Conservation (phyloP, 2,329 filamentous ascomycete genomes). For the Cercospora canescens region DNA sequence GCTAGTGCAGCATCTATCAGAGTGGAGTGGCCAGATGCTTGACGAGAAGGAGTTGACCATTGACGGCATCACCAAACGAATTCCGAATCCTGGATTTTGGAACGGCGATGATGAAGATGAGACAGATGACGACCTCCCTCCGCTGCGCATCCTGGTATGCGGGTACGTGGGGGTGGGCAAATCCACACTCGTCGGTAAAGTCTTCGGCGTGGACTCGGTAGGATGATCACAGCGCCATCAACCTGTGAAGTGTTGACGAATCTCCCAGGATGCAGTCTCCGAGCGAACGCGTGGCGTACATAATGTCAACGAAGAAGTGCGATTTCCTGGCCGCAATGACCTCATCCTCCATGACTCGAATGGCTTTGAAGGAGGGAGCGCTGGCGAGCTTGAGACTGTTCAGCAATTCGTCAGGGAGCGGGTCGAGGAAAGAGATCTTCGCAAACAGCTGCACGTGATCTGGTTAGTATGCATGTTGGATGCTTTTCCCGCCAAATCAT, state of each 20-base stretch:
- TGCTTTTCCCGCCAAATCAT: neutral
- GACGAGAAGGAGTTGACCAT: slow-evolving; percentile 7
- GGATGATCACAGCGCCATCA: neutral
- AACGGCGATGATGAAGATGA: slow-evolving; percentile 14
- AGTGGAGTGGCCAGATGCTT: slow-evolving; percentile 30
- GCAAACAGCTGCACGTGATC: slow-evolving; percentile 35
- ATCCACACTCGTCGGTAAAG: slow-evolving; percentile 20
- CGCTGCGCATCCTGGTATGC: slow-evolving; percentile 39
- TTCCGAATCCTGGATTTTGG: slow-evolving; percentile 31
- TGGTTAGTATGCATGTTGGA: slow-evolving; percentile 21
- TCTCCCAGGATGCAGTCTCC: neutral
- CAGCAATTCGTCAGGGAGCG: slow-evolving; percentile 36
- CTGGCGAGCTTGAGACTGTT: slow-evolving; percentile 31
- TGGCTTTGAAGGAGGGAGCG: slow-evolving; percentile 38
- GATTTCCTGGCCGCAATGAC: slow-evolving; percentile 36
- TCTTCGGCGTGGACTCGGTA: slow-evolving; percentile 31
- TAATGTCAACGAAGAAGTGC: slow-evolving; percentile 36
- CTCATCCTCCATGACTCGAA: slow-evolving; percentile 39
- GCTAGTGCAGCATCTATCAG: slow-evolving; percentile 29
- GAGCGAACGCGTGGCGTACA: slow-evolving; percentile 32
- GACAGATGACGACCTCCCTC: slow-evolving; percentile 16
- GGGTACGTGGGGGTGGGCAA: slow-evolving; percentile 19
- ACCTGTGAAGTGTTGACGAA: neutral
- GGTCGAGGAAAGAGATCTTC: slow-evolving; percentile 32
- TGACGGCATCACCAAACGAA: slow-evolving; percentile 13